A percentile compares a stretch with the other conserved stretches of the same genome.
phyloP scores from a whole-genome alignment of 2,329 filamentous ascomycete species.

The Periconia digitata region DNA sequence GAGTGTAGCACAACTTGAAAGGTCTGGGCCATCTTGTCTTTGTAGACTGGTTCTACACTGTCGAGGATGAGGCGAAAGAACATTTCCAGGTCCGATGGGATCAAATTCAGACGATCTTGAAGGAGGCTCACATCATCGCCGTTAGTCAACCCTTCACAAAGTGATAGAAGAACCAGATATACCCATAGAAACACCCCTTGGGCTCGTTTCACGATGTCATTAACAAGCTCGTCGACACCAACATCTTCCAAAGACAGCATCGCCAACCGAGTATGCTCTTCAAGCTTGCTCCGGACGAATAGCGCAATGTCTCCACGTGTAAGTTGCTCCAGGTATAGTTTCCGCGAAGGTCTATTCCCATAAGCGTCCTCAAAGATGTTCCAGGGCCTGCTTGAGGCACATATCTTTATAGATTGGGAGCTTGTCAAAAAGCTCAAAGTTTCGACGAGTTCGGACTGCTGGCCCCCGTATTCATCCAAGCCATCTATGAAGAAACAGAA shows the following conservation, averaged over 20 bases:
- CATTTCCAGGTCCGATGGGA: slow-evolving; percentile 1
- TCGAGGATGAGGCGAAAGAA: slow-evolving; percentile 1
- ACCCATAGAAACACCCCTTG: slow-evolving; percentile 8
- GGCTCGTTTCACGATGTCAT: background rate
- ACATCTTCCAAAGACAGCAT: background rate
- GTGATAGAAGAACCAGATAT: background rate
- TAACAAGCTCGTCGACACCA: background rate
- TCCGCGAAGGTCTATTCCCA: background rate
- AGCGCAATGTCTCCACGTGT: slow-evolving; percentile 8
- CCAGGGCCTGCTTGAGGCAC: slow-evolving; percentile 21
- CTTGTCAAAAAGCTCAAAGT: slow-evolving; percentile 5
- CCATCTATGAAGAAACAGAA: slow-evolving; percentile 24
- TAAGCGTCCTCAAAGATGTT: slow-evolving; percentile 10
- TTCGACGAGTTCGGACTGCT: slow-evolving; percentile 14
- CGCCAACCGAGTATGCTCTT: background rate
- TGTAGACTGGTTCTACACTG: background rate
- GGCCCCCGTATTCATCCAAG: slow-evolving; percentile 17
- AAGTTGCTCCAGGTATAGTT: slow-evolving; percentile 8
- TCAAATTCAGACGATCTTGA: background rate
- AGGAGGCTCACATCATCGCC: background rate
- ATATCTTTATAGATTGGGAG: slow-evolving; percentile 17
- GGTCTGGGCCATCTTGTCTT: background rate
- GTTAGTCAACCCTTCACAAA: slow-evolving; percentile 1
- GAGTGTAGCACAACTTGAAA: background rate
- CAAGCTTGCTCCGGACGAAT: slow-evolving; percentile 3